A percentile compares a stretch with the other conserved stretches of the same genome.
Conservation (phyloP, 2,329 filamentous ascomycete species). For the Trichoderma semiorbis region DNA sequence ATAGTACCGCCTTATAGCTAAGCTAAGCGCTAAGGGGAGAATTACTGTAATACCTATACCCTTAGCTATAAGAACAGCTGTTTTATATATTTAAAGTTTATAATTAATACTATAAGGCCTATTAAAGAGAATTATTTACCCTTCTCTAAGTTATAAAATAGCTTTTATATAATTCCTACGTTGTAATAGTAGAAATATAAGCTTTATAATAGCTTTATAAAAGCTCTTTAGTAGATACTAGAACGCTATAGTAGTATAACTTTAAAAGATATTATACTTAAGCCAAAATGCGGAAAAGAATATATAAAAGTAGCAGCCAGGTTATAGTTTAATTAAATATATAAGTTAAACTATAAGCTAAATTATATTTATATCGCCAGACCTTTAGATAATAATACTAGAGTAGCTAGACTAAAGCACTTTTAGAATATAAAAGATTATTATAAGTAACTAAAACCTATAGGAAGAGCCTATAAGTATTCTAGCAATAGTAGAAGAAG, state of each 20-base stretch:
- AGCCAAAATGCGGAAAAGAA: conserved; percentile 10
- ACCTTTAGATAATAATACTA: background rate
- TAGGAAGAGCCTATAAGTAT: conserved; percentile 7
- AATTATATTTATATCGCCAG: background rate
- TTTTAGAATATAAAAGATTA: background rate
- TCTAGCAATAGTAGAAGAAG: background rate
- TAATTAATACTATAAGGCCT: conserved; percentile 3
- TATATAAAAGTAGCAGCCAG: conserved; percentile 13
- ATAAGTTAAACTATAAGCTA: conserved; percentile 6
- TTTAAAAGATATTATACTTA: conserved; percentile 12
- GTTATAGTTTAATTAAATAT: background rate
- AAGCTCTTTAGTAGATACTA: background rate
- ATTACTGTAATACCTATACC: conserved; percentile 6
- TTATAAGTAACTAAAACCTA: conserved; percentile 3
- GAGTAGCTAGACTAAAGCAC: background rate
- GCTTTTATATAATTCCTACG: background rate
- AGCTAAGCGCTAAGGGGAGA: background rate
- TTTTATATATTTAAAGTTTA: conserved; percentile 1
- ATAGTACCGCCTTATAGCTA: background rate
- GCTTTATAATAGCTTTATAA: background rate
- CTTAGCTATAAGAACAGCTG: conserved; percentile 12
- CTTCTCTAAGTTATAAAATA: background rate
- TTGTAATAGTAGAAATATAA: conserved; percentile 13
- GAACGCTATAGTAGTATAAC: conserved; percentile 9
- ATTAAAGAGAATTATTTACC: conserved; percentile 9